Percentiles rank a stretch among this genome's conserved stretches.
Conservation (phyloP, 1,284 basidiomycete genomes). For the Hypsizygus ulmarius region DNA sequence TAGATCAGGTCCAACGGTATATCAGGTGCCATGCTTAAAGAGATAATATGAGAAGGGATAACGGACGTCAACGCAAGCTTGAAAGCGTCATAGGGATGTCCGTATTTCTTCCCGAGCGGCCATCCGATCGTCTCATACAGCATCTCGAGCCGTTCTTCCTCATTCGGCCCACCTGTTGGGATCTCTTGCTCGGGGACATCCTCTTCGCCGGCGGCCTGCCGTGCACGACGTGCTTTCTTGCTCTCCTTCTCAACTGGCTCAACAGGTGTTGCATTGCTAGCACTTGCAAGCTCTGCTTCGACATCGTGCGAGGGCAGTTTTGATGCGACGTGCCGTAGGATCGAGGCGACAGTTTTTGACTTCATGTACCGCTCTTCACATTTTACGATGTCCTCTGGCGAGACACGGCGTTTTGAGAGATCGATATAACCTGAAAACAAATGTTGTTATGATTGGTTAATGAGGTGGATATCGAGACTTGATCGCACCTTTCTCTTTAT, state of each 20-base stretch:
- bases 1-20: conserved; percentile 28
- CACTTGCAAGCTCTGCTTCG: conserved; percentile 28
- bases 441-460: conserved; percentile 1
- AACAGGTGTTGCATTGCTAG: conserved; percentile 31
- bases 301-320: conserved; percentile 62
- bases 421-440: conserved; percentile 89
- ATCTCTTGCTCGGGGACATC: conserved; percentile 38
- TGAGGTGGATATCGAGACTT: neutral
- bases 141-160: conserved; percentile 76
- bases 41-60: neutral
- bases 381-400: conserved; percentile 96
- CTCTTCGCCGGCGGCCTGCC: conserved; percentile 42
- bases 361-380: conserved; percentile 99
- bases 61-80: conserved; percentile 91
- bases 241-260: conserved; percentile 44
- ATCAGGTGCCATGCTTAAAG: neutral
- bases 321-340: conserved; percentile 92
- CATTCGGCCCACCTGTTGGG: conserved; percentile 46
- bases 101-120: conserved; percentile 91
- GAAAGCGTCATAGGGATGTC: conserved; percentile 98
- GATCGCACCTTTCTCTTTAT: conserved; percentile 94
- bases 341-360: conserved; percentile 92
- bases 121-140: conserved; percentile 92
- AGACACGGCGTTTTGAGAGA: conserved; percentile 98
- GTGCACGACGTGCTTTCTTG: conserved; percentile 45